A percentile compares a stretch with the other conserved stretches of the same genome.
Conservation (phyloP, 2,329 filamentous ascomycete genomes). For the Lachnellula occidentalis region DNA sequence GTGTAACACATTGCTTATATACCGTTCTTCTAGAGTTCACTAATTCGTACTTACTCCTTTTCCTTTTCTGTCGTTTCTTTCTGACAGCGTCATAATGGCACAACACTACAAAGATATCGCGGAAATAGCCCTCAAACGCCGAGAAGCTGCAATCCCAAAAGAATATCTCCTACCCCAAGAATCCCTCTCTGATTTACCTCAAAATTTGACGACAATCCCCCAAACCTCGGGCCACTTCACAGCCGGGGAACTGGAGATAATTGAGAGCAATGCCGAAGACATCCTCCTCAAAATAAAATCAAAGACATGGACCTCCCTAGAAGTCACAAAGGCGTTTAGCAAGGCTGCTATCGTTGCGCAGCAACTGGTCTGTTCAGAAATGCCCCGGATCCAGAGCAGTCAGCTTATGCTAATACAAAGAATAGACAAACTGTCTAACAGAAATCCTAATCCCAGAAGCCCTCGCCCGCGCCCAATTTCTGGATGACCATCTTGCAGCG, state of each 20-base stretch:
- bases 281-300: slow-evolving; percentile 32
- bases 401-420: not conserved
- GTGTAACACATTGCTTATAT: not conserved
- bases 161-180: slow-evolving; percentile 26
- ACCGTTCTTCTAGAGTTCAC: not conserved
- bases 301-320: slow-evolving; percentile 43
- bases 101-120: slow-evolving; percentile 35
- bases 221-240: slow-evolving; percentile 27
- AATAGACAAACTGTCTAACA: slow-evolving; percentile 53
- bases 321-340: slow-evolving; percentile 48
- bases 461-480: slow-evolving; percentile 43
- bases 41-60: not conserved
- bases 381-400: no score
- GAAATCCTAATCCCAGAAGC: slow-evolving; percentile 52
- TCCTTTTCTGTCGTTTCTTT: not conserved
- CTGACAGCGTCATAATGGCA: slow-evolving; percentile 18
- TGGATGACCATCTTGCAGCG: slow-evolving; percentile 45
- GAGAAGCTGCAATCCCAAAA: slow-evolving; percentile 29
- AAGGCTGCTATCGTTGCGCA: slow-evolving; percentile 50
- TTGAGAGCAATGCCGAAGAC: slow-evolving; percentile 32
- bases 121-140: slow-evolving; percentile 32
- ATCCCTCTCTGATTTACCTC: slow-evolving; percentile 19
- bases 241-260: slow-evolving; percentile 45
- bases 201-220: slow-evolving; percentile 23
- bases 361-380: slow-evolving; percentile 39